These are phyloP conservation scores for Dendrobium huoshanense DNA, from an alignment of 106 monocot genomes.

Conservation along the genomic window DNA sequence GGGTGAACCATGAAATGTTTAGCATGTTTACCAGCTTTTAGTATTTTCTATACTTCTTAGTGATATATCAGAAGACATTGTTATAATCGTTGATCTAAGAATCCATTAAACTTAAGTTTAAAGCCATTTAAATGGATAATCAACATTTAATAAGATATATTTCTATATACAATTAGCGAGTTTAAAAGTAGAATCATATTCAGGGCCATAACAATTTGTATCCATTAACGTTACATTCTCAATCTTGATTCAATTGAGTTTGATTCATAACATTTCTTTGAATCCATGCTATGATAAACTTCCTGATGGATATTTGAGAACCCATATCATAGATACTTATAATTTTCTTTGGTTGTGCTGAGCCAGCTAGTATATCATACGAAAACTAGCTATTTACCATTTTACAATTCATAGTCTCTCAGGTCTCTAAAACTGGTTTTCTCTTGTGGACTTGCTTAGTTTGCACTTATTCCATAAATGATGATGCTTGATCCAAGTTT, in stretches of 20 bases:
- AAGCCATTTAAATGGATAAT: background rate
- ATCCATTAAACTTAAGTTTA: background rate
- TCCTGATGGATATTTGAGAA: background rate
- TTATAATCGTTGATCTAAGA: background rate
- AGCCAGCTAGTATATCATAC: background rate
- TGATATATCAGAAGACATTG: background rate
- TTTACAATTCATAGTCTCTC: too few species aligned
- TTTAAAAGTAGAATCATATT: background rate
- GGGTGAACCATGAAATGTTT: background rate
- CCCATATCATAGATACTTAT: background rate
- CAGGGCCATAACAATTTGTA: background rate
- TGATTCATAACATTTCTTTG: background rate
- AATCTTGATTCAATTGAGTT: background rate
- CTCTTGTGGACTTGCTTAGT: background rate
- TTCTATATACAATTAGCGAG: background rate
- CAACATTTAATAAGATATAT: background rate
- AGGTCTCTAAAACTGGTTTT: background rate
- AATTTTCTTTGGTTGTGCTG: background rate
- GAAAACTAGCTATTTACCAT: too few species aligned
- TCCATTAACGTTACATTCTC: background rate
- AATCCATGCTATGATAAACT: background rate
- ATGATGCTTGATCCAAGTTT: background rate
- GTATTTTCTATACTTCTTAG: background rate
- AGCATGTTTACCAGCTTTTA: background rate
- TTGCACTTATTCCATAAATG: background rate